These are phyloP conservation scores for Blastosporella zonata DNA, from an alignment of 1,284 basidiomycete genomes.

Conservation along the genomic window DNA sequence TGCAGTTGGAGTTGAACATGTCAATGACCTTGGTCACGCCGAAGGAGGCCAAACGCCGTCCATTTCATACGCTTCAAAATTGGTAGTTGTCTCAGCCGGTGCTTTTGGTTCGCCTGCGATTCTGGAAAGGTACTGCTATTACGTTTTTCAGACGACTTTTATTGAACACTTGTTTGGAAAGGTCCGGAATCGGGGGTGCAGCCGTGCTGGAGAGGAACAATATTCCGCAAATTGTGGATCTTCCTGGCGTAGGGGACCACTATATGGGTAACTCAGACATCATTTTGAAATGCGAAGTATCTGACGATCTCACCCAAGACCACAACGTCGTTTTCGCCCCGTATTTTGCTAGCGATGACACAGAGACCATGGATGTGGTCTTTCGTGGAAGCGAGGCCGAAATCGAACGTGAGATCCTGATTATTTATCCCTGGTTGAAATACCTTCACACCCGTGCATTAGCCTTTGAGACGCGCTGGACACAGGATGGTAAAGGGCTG, in stretches of 20 bases:
- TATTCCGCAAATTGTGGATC: constrained; percentile 37
- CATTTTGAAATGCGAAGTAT: background rate
- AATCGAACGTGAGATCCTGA: constrained; percentile 27
- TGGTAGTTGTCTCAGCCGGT: constrained; percentile 48
- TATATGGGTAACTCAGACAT: constrained; percentile 29
- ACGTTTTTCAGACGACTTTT: background rate
- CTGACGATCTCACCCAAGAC: constrained; percentile 28
- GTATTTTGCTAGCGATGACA: constrained; percentile 36
- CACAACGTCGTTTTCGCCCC: constrained; percentile 35
- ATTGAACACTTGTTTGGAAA: background rate
- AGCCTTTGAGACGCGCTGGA: constrained; percentile 41
- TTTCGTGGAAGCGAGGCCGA: constrained; percentile 32
- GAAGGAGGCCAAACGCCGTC: constrained; percentile 7
- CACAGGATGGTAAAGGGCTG: constrained; percentile 39
- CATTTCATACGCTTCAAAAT: constrained; percentile 33
- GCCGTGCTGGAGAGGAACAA: constrained; percentile 36
- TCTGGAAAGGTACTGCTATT: constrained; percentile 41
- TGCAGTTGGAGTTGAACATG: constrained; percentile 57
- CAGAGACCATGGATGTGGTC: constrained; percentile 41
- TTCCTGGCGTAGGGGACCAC: constrained; percentile 52
- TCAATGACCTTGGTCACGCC: constrained; percentile 30
- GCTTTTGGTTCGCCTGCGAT: constrained; percentile 52
- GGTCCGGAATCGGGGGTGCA: constrained; percentile 35
- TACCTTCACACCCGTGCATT: background rate
- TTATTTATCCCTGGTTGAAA: background rate